Evolutionary conservation across 164 flowering plant species (phyloP), one percentile per base, ranked within the genome.

Genomic region (Taxillus chinensis): DNA sequence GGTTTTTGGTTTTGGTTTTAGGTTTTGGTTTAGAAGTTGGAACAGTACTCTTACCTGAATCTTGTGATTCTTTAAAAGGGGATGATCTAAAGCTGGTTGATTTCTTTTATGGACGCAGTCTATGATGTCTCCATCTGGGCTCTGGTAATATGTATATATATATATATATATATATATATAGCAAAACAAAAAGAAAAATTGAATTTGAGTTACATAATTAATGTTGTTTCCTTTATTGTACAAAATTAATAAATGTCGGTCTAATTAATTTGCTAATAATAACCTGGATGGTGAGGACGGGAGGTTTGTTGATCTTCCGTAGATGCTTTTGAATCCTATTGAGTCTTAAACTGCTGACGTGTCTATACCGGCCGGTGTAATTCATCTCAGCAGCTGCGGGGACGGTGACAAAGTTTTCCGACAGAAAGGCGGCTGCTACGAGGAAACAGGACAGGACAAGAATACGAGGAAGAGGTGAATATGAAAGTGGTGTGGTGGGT

Each of bases 71-170:
- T 83, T 86, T 37, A 93, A 67, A 45, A 90, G 92, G 6, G 99
- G 99, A 64, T 93, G 96, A 77, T 93, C 96, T n/a, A 93, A 80
- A 73, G 97, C 96, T 41, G 95, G 96, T 61, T 93, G 99, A 54
- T 74, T 83, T 78, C 74, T 81, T 65, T 67, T 83, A 49, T 80
- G 92, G 61, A 93, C 84, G 71, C 99, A 93, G 70, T 90, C 97
- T 60, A 93, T 89, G 42, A 84, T 73, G 76, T 93, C 99, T 70
- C 97, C 97, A 77, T 93, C 99, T 49, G 92, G 86, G 77, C 99
- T 88, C 99, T 93, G 80, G 40, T 90, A 79, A 45, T 27, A 4
- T 59, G 45, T 46, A 5, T 27, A 67, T 55, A 40, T 5, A 60
- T 62, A 62, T 12, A 70, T 17, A 60, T 16, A 8, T 60, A 58